These are phyloP conservation scores for Carallia brachiata DNA, from an alignment of 345 rosid genomes.

Conservation along the genomic window DNA sequence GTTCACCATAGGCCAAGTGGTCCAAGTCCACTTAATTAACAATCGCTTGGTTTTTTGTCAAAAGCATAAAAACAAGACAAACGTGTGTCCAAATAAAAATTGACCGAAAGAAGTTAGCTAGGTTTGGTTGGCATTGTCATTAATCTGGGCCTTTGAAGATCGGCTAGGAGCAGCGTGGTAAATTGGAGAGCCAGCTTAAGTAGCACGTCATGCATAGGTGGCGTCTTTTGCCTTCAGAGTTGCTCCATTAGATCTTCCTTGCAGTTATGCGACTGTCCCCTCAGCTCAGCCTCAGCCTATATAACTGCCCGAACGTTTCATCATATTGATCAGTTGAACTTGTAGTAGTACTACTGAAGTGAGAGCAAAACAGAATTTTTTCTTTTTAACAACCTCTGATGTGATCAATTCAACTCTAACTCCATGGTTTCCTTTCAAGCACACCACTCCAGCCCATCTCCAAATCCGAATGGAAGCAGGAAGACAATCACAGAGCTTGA, in stretches of 20 bases:
- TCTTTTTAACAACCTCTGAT: neutral
- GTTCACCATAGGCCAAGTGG: too few relatives aligned
- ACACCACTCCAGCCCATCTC: conserved; percentile 21
- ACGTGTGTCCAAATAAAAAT: neutral
- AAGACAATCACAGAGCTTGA: conserved; percentile 26
- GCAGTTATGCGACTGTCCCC: conserved; percentile 21
- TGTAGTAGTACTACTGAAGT: neutral
- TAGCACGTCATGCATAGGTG: conserved; percentile 52
- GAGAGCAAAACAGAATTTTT: conserved; percentile 1
- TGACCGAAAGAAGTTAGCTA: conserved; percentile 24
- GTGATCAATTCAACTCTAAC: neutral
- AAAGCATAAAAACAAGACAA: neutral
- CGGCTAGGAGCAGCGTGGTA: conserved; percentile 26
- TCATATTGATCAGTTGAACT: conserved; percentile 12
- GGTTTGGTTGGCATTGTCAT: conserved; percentile 14
- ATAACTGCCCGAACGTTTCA: conserved; percentile 28
- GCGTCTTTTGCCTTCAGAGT: conserved; percentile 20
- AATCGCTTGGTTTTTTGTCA: too few relatives aligned
- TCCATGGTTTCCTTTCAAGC: conserved; percentile 50
- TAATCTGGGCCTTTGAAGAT: conserved; percentile 15
- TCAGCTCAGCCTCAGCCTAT: conserved; percentile 30
- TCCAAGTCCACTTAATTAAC: too few relatives aligned
- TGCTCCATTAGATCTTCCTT: conserved; percentile 26
- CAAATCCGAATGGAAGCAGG: conserved; percentile 22
- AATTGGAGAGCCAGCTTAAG: conserved; percentile 47